Evolutionary conservation across 192 early-diverging fungal species (phyloP), one percentile per base, ranked within the genome.

Genomic region (Gigaspora rosea): DNA sequence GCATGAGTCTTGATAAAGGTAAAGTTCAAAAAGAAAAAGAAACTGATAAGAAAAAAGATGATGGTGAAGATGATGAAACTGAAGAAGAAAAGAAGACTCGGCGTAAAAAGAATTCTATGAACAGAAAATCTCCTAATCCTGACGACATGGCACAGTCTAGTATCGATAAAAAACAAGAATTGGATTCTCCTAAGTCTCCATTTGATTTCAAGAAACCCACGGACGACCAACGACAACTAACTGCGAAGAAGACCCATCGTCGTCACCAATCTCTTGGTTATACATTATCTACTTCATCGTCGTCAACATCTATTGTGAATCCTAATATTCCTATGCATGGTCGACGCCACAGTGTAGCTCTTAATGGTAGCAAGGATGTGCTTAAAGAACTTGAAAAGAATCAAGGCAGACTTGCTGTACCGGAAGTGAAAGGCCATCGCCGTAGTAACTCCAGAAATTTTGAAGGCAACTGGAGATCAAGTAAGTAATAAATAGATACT

Each of bases 371-470:
- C 48, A 65, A 57, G 27, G 78, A 79, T 68, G 63, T 74, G 75
- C 18, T 67, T 27, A 78, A 78, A 33, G 68, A 68, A 61, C 48
- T 78, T 22, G 66, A 71, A n/a, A 72, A 79, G 12, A 73, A 27
- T 56, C 63, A 67, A 48, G 62, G 62, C n/a, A 49, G 49, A 50
- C 33, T 7, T n/a, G 16, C 22, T 35, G 71, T 32, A 41, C 33
- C 46, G 22, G 57, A 80, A 61, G 41, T 27, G 63, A 70, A 73
- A 69, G 59, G 66, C n/a, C 78, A 79, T 64, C 70, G 76, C 57
- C 78, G 82, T 48, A 71, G 77, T 27, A 80, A 80, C 22, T 85
- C 82, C 16, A 78, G 84, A 50, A 85, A 85, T 36, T 82, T 81
- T 70, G 82, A 83, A 8, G 48, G 65, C 15, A 82, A 85, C 16